Conservation (phyloP, 129 eudicot species). For the Ambrosia trifida region DNA sequence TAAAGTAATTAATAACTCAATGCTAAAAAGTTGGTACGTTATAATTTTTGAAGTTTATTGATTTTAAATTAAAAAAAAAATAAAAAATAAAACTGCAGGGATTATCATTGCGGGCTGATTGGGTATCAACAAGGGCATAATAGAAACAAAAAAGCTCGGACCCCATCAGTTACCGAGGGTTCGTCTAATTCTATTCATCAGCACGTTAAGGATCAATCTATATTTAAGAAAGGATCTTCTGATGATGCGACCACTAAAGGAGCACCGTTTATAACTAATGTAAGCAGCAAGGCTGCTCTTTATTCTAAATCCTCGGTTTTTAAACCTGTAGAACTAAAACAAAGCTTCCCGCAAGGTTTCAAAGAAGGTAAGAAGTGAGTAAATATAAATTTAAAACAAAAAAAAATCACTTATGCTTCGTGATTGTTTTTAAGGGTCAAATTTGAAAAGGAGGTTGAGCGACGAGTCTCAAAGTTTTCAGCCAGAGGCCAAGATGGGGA, state of each 20-base stretch:
- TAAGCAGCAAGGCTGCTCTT: conserved; percentile 29
- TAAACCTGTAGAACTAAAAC: conserved; percentile 20
- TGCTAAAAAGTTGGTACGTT: not conserved
- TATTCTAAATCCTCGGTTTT: conserved; percentile 14
- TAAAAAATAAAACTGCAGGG: conserved; percentile 62
- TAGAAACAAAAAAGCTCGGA: conserved; percentile 44
- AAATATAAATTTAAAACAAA: not conserved
- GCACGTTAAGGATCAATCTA: conserved; percentile 34
- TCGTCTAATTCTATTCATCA: conserved; percentile 34
- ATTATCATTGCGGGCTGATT: conserved; percentile 78
- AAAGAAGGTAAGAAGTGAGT: conserved; percentile 36
- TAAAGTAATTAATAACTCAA: conserved; percentile 23
- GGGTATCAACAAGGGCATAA: conserved; percentile 79
- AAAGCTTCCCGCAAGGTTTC: conserved; percentile 19
- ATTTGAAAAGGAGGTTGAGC: conserved; percentile 40
- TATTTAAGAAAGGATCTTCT: conserved; percentile 31
- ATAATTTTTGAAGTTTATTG: conserved; percentile 7
- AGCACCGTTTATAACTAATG: conserved; percentile 27
- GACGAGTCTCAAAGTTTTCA: conserved; percentile 19
- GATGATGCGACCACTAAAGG: conserved; percentile 22
- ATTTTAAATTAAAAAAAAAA: not conserved
- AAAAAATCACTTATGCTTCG: not conserved
- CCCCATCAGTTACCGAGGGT: conserved; percentile 13
- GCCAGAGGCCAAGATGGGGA: not conserved
- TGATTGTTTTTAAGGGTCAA: conserved; percentile 29